Conservation (phyloP, 2,329 filamentous ascomycete genomes). For the Pseudopithomyces chartarum region DNA sequence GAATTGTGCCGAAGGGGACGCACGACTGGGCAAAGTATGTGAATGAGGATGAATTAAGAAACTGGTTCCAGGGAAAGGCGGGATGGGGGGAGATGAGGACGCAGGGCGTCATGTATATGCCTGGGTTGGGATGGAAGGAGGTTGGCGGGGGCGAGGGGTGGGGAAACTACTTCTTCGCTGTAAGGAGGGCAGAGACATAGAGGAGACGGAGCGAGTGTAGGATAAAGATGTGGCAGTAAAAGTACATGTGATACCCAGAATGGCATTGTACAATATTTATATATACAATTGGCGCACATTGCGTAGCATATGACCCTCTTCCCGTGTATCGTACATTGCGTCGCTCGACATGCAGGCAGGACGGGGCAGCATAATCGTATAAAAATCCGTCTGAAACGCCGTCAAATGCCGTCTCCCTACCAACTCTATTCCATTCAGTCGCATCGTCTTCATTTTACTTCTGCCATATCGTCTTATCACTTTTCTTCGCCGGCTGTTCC, state of each 20-base stretch:
- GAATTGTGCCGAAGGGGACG: constrained; percentile 88
- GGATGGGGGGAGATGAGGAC: constrained; percentile 58
- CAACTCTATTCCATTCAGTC: background rate
- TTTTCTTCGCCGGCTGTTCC: constrained; percentile 27
- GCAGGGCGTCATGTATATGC: constrained; percentile 88
- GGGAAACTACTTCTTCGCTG: constrained; percentile 96
- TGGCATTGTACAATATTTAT: constrained; percentile 23
- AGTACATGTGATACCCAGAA: constrained; percentile 29
- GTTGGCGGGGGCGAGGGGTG: constrained; percentile 80
- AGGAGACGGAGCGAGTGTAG: background rate
- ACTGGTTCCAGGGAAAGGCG: constrained; percentile 49
- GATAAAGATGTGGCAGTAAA: constrained; percentile 2
- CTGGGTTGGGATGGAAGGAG: constrained; percentile 86
- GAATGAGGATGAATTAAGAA: constrained; percentile 75
- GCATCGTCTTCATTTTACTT: background rate
- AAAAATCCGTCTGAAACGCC: constrained; percentile 8
- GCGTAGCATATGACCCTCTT: background rate
- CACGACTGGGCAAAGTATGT: constrained; percentile 98
- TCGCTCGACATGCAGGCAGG: background rate
- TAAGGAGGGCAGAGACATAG: constrained; percentile 58
- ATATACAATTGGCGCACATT: constrained; percentile 13
- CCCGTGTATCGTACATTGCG: background rate
- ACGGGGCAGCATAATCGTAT: no score
- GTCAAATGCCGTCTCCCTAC: constrained; percentile 1
- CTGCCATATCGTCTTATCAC: constrained; percentile 2